A percentile compares a stretch with the other conserved stretches of the same genome.
These are phyloP conservation scores for Onygenales sp. DNA, from an alignment of 2,329 filamentous ascomycete genomes.

Conservation along the genomic window DNA sequence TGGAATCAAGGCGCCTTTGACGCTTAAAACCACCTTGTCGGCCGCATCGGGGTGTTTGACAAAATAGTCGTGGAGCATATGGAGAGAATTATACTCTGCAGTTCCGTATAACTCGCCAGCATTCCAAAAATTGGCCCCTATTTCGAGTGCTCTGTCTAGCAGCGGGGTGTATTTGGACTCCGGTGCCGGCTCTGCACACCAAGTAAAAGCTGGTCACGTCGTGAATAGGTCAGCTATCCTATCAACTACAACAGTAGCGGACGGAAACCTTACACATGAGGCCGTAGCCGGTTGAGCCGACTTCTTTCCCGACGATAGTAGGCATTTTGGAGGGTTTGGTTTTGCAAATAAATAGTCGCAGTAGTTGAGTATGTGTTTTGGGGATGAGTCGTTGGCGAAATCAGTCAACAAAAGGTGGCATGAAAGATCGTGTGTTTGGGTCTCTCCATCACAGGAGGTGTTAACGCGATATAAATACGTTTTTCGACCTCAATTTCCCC, in stretches of 20 bases:
- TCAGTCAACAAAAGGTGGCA: too few species aligned
- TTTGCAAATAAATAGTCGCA: neutral
- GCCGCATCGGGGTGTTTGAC: slow-evolving; percentile 19
- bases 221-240: neutral
- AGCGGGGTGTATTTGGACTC: slow-evolving; percentile 21
- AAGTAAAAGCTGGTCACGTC: slow-evolving; percentile 17
- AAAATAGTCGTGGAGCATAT: slow-evolving; percentile 20
- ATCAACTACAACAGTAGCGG: neutral
- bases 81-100: slow-evolving; percentile 19
- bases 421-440: too few species aligned
- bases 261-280: slow-evolving; percentile 14
- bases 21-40: slow-evolving; percentile 17
- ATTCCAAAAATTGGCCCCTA: slow-evolving; percentile 24
- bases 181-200: slow-evolving; percentile 10
- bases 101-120: slow-evolving; percentile 26
- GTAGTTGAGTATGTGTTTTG: too few species aligned
- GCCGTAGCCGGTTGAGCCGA: slow-evolving; percentile 17
- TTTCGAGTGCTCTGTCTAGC: slow-evolving; percentile 42
- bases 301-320: slow-evolving; percentile 14
- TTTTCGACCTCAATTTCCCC: too few species aligned
- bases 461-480: too few species aligned
- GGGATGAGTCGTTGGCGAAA: too few species aligned
- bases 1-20: slow-evolving; percentile 20
- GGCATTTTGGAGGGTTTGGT: slow-evolving; percentile 4
- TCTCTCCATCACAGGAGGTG: too few species aligned